Evolutionary conservation across 2,329 filamentous ascomycete genomes (phyloP).

Genomic region (Alternaria brassicae): DNA sequence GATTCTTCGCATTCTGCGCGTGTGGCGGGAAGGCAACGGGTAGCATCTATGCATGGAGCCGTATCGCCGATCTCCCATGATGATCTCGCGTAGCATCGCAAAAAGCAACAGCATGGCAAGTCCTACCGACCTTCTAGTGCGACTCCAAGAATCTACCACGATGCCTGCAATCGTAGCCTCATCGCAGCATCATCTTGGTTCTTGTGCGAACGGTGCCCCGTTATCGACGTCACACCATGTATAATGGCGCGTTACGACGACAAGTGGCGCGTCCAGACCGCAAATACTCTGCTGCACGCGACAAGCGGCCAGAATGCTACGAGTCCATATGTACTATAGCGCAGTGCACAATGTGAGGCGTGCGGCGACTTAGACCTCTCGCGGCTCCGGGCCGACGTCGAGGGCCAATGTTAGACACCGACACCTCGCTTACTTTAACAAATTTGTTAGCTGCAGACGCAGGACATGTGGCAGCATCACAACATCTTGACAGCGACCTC

Average conservation of each 20-base stretch:
- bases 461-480: conserved; percentile 52
- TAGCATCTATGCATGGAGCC: conserved; percentile 21
- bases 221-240: conserved; percentile 32
- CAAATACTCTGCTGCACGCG: conserved; percentile 35
- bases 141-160: conserved; percentile 11
- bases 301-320: conserved; percentile 26
- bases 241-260: conserved; percentile 35
- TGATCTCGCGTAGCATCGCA: conserved; percentile 17
- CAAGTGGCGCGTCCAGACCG: conserved; percentile 36
- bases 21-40: conserved; percentile 39
- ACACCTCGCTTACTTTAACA: conserved; percentile 37
- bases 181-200: conserved; percentile 10
- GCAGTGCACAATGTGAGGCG: conserved; percentile 39
- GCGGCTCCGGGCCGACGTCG: conserved; percentile 39
- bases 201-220: conserved; percentile 6
- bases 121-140: conserved; percentile 6
- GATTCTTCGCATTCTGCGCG: conserved; percentile 31
- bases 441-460: conserved; percentile 47
- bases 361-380: conserved; percentile 32
- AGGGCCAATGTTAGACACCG: conserved; percentile 40
- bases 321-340: conserved; percentile 24
- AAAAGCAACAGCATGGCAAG: conserved; percentile 24
- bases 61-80: conserved; percentile 29
- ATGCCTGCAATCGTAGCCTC: conserved; percentile 22
- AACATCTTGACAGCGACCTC: conserved; percentile 45